Evolutionary conservation across 768 basidiomycete genomes (phyloP), one percentile per base, ranked within the genome.

Genomic region (Saitozyma sp.): DNA sequence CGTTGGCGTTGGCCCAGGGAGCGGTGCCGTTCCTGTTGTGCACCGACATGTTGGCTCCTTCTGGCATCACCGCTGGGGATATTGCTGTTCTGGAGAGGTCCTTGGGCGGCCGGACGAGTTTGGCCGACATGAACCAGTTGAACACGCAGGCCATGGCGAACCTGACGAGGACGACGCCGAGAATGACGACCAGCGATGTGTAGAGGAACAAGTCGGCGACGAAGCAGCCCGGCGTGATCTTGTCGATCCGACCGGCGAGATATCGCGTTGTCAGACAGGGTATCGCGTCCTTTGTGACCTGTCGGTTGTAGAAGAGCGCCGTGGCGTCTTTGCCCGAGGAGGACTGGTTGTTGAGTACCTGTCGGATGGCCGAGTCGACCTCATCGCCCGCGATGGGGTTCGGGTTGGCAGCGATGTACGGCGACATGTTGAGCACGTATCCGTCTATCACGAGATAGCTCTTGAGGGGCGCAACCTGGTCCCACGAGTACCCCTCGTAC

Each of bases 91-190:
- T 84, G 66, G 88, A 87, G 42, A 97, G 83, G 56, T 91, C 84
- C 62, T 84, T 84, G 0, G 91, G 91, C 29, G 91, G 86, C 10
- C 87, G 86, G 16, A 92, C 89, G 41, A 98, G 84, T 58, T 84
- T 85, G 8, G 85, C 85, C 9, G 93, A 94, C 54, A 98, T 82
- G 82, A 91, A 95, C 96, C 96, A 99, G 72, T 87, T 92, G 84
- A 98, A 99, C 48, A 95, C 79, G 78, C 91, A 91, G 0, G 96
- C 96, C 95, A 99, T 97, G 70, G 84, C 79, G 81, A 98, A 99
- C 42, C 96, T 90, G 40, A 91, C 87, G 65, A 97, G 80, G 40
- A 99, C 90, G 63, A 99, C 86, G 38, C 85, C 85, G 59, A 98
- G 86, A 74, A 99, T 93, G 81, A 98, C 87, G 78, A 92, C 85